Evolutionary conservation across 2,329 filamentous ascomycete species (phyloP).

Genomic region (Reticulascus tulasneorum): DNA sequence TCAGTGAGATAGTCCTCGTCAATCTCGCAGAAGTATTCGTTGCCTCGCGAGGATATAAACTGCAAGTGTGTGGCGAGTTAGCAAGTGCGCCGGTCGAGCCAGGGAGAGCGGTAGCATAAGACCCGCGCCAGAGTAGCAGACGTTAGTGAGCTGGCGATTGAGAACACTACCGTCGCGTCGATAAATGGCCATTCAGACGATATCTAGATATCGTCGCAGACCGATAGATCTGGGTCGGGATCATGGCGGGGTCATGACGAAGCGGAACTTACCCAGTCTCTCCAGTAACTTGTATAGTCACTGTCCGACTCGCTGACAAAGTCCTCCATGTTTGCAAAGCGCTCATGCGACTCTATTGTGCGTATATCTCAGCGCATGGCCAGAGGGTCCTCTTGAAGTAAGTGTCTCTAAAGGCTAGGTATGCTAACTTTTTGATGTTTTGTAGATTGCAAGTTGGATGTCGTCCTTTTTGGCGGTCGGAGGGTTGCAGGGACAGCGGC

Average conservation of each 20-base stretch:
- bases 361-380: slow-evolving; percentile 8
- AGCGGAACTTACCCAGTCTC: slow-evolving; percentile 98
- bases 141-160: no score
- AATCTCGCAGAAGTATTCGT: slow-evolving; percentile 99
- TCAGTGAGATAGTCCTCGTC: slow-evolving; percentile 98
- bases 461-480: not conserved
- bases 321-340: slow-evolving; percentile 72
- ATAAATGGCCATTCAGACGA: no score
- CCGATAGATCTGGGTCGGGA: no score
- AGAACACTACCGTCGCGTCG: no score
- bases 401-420: no score
- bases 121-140: no score
- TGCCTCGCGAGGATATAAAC: slow-evolving; percentile 97
- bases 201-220: no score
- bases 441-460: not conserved
- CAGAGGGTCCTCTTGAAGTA: no score
- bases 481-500: no score
- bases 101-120: slow-evolving; percentile 1
- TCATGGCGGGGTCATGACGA: no score
- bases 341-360: slow-evolving; percentile 11
- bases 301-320: slow-evolving; percentile 97
- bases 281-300: slow-evolving; percentile 99
- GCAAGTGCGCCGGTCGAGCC: slow-evolving; percentile 1
- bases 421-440: not conserved
- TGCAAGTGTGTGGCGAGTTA: slow-evolving; percentile 34